Evolutionary conservation across 371 early-diverging fungal genomes (phyloP), one percentile per base, ranked within the genome.

Genomic region (Smittium culicis): DNA sequence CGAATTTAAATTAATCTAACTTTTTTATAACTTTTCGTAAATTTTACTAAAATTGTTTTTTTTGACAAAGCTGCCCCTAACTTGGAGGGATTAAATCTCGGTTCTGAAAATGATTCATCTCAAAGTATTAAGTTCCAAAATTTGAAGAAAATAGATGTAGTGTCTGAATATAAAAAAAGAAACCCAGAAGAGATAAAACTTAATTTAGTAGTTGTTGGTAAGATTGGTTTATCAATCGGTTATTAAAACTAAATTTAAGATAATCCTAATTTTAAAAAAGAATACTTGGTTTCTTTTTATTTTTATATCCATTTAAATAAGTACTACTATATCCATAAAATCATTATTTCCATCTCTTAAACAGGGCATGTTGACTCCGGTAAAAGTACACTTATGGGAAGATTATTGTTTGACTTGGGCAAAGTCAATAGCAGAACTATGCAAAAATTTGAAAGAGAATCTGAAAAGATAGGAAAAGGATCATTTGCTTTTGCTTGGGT

Each of bases 381-480:
- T 64, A 99, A 99, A 79, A 90, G 91, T 54, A 99, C 99, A 8
- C 79, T 96, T 67, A 94, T 97, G 92, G 99, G 99, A 0, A 95
- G 98, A 71, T 77, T 99, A 68, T 81, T 99, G 11, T 89, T 87
- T 66, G 79, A 86, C 25, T 76, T 93, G 34, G 95, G 94, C 5
- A 87, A 93, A 66, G 94, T 99, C 29, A 88, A 87, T 63, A 89
- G 91, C 61, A 83, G 91, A 34, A 87, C 88, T 2, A 86, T 99
- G 77, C 83, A 88, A 29, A 93, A 93, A 76, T 95, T 92, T 69
- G 91, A 94, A 73, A 80, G 89, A 20, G 97, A 96, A n/a, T 83
- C 96, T 2, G 89, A 89, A 73, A 91, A 91, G 77, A 84, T 89
- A 67, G 92, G 92, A 67, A 96, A 95, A 72, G 86, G 87, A 0